Percentiles rank a stretch among this genome's conserved stretches.
phyloP scores from a whole-genome alignment of 2,329 filamentous ascomycete genomes.

The Pseudopithomyces chartarum region DNA sequence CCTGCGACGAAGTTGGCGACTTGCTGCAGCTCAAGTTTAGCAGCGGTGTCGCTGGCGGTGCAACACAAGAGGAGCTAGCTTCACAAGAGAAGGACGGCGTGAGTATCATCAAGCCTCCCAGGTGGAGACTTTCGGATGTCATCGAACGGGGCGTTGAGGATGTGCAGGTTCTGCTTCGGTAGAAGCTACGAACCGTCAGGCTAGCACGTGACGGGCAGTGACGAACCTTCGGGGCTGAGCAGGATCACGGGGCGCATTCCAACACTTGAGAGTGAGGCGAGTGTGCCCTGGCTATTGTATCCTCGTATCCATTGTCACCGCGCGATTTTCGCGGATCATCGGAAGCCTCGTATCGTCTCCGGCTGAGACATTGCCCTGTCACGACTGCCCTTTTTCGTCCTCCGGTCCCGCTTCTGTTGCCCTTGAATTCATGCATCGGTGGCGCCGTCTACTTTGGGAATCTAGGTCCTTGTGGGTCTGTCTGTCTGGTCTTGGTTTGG shows the following conservation, averaged over 20 bases:
- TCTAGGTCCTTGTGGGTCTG: not conserved
- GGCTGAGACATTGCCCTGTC: conserved; percentile 7
- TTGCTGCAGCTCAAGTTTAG: conserved; percentile 95
- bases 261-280: conserved; percentile 11
- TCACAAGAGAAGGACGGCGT: conserved; percentile 61
- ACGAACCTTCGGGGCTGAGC: not conserved
- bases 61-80: conserved; percentile 76
- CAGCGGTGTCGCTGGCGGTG: conserved; percentile 90
- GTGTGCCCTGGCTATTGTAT: conserved; percentile 3
- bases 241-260: conserved; percentile 5
- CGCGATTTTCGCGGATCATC: conserved; percentile 5
- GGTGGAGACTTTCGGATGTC: conserved; percentile 80
- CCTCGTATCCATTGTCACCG: not conserved
- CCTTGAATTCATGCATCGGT: not conserved
- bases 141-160: conserved; percentile 75
- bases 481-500: too few species aligned
- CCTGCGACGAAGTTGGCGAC: conserved; percentile 92
- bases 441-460: conserved; percentile 1
- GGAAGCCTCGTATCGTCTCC: conserved; percentile 7
- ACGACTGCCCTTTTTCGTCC: conserved; percentile 11
- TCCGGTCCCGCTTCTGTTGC: not conserved
- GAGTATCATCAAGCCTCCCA: conserved; percentile 65
- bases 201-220: conserved; percentile 20
- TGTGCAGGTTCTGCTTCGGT: conserved; percentile 73
- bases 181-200: conserved; percentile 28